Evolutionary conservation across 129 eudicot genomes (phyloP), one percentile per base, ranked within the genome.

Genomic region (Kitagawia praeruptora): DNA sequence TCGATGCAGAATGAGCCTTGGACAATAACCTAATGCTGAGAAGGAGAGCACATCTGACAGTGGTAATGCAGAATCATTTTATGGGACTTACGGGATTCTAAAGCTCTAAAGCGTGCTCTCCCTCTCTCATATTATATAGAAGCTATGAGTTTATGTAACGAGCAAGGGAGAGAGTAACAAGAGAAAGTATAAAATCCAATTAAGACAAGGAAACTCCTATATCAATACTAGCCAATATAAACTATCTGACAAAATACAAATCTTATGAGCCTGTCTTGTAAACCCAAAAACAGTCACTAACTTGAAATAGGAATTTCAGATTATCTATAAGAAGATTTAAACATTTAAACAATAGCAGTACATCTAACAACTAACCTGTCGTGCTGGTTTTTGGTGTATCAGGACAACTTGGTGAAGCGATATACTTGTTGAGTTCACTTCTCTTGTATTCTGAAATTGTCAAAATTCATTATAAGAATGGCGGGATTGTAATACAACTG

Each of bases 391-490:
- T 85, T 78, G 80, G 73, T 14, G 83, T 80, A 76, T 88, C 88
- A 41, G 81, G 84, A 77, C 80, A 75, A 83, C 78, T 86, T 76
- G 91, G 89, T 85, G 93, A 85, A 69, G 85, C 75, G 41, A 72
- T 78, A 77, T 88, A 92, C 85, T 87, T 92, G 73, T 85, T 82
- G 84, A 77, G 58, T 81, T 90, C 91, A 45, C 82, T 90, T 78
- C 84, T 95, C 91, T 88, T 89, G 83, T 88, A 95, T 75, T 95
- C 97, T 92, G 88, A 56, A 85, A 85, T 71, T 64, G 73, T 37
- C 76, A 79, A 87, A 74, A 13, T 34, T 31, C 38, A 28, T 56
- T 53, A 73, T 81, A 63, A 0, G 12, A 14, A 39, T 39, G 79
- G 85, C 23, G 44, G 74, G 38, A 48, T 38, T 45, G 27, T 70